phyloP scores from a whole-genome alignment of 805 yeast species.

The Priceomyces melissophilus region DNA sequence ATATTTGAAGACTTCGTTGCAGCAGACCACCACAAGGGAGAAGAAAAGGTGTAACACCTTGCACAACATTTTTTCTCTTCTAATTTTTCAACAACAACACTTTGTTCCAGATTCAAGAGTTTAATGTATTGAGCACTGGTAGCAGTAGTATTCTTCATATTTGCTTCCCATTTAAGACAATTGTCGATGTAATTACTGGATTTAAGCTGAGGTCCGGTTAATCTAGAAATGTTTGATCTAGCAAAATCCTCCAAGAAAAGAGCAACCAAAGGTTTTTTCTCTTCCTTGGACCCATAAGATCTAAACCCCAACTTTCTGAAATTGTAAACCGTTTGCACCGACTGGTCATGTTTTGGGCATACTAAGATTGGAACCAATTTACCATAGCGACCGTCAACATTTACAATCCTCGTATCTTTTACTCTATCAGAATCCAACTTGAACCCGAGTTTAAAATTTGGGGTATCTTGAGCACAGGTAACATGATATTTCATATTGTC shows the following conservation, averaged over 20 bases:
- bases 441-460: constrained; percentile 53
- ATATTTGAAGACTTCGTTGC: not conserved
- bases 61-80: constrained; percentile 13
- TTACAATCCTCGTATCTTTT: constrained; percentile 19
- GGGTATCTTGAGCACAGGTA: constrained; percentile 55
- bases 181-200: constrained; percentile 27
- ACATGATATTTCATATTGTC: constrained; percentile 36
- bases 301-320: constrained; percentile 30
- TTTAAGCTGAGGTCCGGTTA: constrained; percentile 31
- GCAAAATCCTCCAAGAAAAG: constrained; percentile 37
- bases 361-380: constrained; percentile 40
- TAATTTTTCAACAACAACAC: constrained; percentile 2
- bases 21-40: constrained; percentile 38
- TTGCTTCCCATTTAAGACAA: constrained; percentile 14
- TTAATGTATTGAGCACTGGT: constrained; percentile 3
- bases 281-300: constrained; percentile 22
- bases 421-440: constrained; percentile 25
- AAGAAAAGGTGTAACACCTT: constrained; percentile 20
- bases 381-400: constrained; percentile 31
- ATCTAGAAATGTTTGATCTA: constrained; percentile 11
- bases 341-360: constrained; percentile 39
- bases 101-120: constrained; percentile 6
- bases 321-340: constrained; percentile 16
- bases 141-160: constrained; percentile 5
- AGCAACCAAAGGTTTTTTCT: constrained; percentile 34